Evolutionary conservation across 257 asterid genomes (phyloP), one percentile per base, ranked within the genome.

Genomic region (Leptodermis oblonga): DNA sequence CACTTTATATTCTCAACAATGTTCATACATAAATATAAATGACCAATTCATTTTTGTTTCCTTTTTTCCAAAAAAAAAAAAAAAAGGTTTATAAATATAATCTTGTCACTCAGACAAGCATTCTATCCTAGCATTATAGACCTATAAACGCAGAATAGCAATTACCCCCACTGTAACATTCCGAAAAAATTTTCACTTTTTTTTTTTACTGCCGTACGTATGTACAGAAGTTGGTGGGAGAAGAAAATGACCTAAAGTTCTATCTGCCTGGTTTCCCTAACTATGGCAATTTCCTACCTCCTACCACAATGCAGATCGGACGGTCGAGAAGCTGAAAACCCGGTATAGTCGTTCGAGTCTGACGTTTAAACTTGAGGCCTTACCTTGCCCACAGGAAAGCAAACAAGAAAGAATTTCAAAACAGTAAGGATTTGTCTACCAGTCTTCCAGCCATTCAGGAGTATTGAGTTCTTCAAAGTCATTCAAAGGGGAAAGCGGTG

Each of bases 391-490:
- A 63, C 22, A 3, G 30, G 67, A 43, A 41, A 70, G 33, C 51
- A 66, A 62, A 39, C 64, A 26, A 53, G 9, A 63, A 36, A 5
- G 5, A 48, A 72, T n/a, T 36, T 34, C 36, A 25, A 14, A 48
- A 48, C 41, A 25, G 56, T 20, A 2, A 20, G 49, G 20, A 30
- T 23, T 20, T 20, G 23, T 69, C 81, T 89, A 92, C 95, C 97
- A 92, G 69, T 86, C 95, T 69, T 90, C 88, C 58, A 92, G 92
- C 98, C 98, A 92, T 67, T 86, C 92, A 41, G 95, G 86, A 37
- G 84, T 78, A 79, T 85, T 81, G 17, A 88, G 80, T 67, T 92
- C 95, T 58, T 78, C 90, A 36, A 63, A n/a, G 55, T 86, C 84
- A 53, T 36, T 77, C 33, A 31, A 17, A 22, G 97, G 88, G 60